Conservation (phyloP, 2,329 filamentous ascomycete genomes). For the Pseudogymnoascus sp. region DNA sequence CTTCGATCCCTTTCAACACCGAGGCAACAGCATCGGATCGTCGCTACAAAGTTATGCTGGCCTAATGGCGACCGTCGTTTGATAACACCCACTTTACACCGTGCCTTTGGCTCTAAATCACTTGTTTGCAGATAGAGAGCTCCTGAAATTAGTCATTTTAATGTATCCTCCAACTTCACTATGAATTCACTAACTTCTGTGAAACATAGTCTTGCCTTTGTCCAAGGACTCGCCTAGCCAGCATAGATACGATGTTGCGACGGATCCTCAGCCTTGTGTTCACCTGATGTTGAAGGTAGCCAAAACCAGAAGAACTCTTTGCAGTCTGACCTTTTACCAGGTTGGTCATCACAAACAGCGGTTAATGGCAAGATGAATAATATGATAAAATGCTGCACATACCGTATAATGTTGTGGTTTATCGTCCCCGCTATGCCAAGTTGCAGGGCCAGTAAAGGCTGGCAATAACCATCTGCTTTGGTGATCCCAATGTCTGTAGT, state of each 20-base stretch:
- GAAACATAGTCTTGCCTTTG: constrained; percentile 26
- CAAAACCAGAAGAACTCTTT: constrained; percentile 41
- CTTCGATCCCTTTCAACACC: constrained; percentile 19
- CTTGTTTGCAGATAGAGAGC: constrained; percentile 39
- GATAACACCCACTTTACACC: constrained; percentile 37
- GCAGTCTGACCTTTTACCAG: constrained; percentile 61
- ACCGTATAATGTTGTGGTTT: constrained; percentile 1
- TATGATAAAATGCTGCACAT: constrained; percentile 10
- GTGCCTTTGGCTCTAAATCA: constrained; percentile 53
- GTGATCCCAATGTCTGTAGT: not conserved
- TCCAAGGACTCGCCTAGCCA: constrained; percentile 20
- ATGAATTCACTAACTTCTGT: constrained; percentile 22
- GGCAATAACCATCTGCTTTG: not conserved
- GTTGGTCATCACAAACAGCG: constrained; percentile 43
- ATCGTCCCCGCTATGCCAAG: not conserved
- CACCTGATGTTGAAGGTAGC: constrained; percentile 18
- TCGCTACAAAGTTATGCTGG: constrained; percentile 17
- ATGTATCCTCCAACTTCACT: constrained; percentile 26
- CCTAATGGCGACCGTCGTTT: constrained; percentile 9
- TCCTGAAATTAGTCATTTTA: constrained; percentile 43
- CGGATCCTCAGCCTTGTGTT: constrained; percentile 21
- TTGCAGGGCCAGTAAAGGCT: not conserved
- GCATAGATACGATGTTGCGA: constrained; percentile 13
- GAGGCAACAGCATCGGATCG: not conserved
- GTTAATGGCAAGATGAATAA: not conserved